phyloP scores from a whole-genome alignment of 805 yeast species.

The Komagataella pseudopastoris region DNA sequence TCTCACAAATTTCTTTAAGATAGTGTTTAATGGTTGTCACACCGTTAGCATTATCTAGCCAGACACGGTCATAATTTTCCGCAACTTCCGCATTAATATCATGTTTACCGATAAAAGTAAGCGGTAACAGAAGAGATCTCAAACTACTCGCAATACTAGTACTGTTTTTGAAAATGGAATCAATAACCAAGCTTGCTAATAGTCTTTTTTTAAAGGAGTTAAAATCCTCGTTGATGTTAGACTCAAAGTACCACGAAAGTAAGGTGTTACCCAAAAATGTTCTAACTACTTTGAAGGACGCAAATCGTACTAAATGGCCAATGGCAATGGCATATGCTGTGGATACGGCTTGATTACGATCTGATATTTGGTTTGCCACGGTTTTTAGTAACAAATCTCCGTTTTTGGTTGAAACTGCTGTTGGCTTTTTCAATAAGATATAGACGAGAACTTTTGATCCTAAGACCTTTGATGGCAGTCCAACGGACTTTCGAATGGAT shows the following conservation, averaged over 20 bases:
- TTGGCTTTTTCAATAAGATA: constrained; percentile 23
- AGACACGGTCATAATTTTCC: constrained; percentile 41
- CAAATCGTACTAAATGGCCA: constrained; percentile 63
- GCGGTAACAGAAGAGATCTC: constrained; percentile 56
- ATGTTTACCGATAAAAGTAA: constrained; percentile 66
- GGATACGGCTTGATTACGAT: constrained; percentile 60
- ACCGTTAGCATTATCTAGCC: constrained; percentile 71
- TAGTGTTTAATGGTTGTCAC: constrained; percentile 56
- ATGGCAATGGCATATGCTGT: constrained; percentile 68
- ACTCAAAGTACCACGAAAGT: constrained; percentile 43
- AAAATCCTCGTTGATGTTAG: constrained; percentile 25
- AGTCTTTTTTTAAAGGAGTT: constrained; percentile 14
- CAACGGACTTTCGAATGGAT: constrained; percentile 60
- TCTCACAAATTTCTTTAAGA: constrained; percentile 46
- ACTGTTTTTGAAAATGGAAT: constrained; percentile 54
- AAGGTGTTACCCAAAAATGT: constrained; percentile 36
- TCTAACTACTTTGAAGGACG: constrained; percentile 35
- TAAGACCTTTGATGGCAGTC: constrained; percentile 83
- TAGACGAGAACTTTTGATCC: constrained; percentile 66
- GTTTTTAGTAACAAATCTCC: constrained; percentile 52
- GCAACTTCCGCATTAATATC: constrained; percentile 37
- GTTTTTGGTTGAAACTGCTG: constrained; percentile 11
- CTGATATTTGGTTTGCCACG: constrained; percentile 46
- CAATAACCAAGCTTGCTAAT: constrained; percentile 48
- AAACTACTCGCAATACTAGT: constrained; percentile 52